These are phyloP conservation scores for Microbotryomycetes sp. DNA, from an alignment of 1,284 basidiomycete species.

Conservation along the genomic window DNA sequence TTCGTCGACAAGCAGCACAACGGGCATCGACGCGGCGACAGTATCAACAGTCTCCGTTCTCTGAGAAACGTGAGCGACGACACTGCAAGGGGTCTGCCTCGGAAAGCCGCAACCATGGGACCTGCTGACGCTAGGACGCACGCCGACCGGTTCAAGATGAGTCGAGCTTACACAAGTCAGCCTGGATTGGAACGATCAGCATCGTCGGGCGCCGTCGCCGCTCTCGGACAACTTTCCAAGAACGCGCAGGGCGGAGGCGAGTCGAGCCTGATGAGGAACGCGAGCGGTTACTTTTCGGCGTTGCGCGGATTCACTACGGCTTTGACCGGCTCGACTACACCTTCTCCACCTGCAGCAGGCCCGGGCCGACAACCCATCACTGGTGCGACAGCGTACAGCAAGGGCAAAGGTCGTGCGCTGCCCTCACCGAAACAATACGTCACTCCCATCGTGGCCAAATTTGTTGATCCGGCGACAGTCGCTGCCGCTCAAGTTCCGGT, in stretches of 20 bases:
- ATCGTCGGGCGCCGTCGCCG: conserved; percentile 11
- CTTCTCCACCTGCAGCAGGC: conserved; percentile 6
- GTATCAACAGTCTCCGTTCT: conserved; percentile 9
- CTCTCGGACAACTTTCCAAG: conserved; percentile 17
- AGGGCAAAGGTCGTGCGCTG: conserved; percentile 6
- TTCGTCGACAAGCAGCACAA: neutral
- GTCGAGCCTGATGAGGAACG: conserved; percentile 8
- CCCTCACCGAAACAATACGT: conserved; percentile 5
- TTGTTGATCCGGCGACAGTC: conserved; percentile 15
- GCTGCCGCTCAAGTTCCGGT: neutral
- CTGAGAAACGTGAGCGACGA: conserved; percentile 1
- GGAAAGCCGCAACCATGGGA: neutral
- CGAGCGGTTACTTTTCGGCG: conserved; percentile 27
- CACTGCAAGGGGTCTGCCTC: neutral
- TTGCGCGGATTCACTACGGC: conserved; percentile 15
- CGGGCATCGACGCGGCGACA: conserved; percentile 5
- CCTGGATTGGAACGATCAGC: neutral
- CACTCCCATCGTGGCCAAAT: conserved; percentile 24
- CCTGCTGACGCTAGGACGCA: neutral
- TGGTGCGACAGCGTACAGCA: neutral
- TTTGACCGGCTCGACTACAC: conserved; percentile 8
- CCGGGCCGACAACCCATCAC: neutral
- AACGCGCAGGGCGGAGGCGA: neutral
- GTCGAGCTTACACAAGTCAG: neutral
- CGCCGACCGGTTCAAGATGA: neutral